Evolutionary conservation across 345 rosid genomes (phyloP).

Genomic region (Arabis hirsuta): DNA sequence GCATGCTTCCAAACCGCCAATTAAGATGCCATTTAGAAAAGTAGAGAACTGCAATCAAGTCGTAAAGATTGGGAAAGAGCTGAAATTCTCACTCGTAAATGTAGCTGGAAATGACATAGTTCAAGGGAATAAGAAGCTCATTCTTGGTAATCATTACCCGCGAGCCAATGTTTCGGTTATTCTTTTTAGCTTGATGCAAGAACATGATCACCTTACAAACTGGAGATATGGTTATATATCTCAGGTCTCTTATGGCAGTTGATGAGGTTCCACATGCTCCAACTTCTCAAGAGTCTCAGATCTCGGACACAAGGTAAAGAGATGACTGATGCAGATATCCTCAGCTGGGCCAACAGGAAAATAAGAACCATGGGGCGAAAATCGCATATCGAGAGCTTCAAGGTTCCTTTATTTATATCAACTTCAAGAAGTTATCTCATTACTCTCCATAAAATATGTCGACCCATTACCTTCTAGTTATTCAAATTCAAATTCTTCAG

Average conservation of each 20-base stretch:
- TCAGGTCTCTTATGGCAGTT: slow-evolving; percentile 93
- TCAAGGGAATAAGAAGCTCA: slow-evolving; percentile 94
- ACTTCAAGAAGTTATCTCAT: slow-evolving; percentile 2
- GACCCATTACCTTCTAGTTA: slow-evolving; percentile 10
- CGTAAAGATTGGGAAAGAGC: slow-evolving; percentile 69
- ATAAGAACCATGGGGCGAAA: slow-evolving; percentile 65
- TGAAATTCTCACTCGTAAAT: slow-evolving; percentile 84
- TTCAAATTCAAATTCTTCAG: slow-evolving; percentile 47
- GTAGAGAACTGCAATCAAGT: slow-evolving; percentile 98
- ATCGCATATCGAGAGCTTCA: slow-evolving; percentile 71
- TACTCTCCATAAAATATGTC: not conserved
- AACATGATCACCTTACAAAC: slow-evolving; percentile 20
- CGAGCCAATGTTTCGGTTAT: not conserved
- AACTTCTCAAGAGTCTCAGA: slow-evolving; percentile 82
- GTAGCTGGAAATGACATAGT: slow-evolving; percentile 92
- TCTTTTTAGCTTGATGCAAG: not conserved
- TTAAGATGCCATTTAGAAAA: slow-evolving; percentile 94
- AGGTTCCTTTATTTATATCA: slow-evolving; percentile 51
- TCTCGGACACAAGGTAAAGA: slow-evolving; percentile 78
- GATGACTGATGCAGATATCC: slow-evolving; percentile 74
- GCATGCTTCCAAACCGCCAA: slow-evolving; percentile 90
- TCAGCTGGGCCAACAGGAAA: slow-evolving; percentile 79
- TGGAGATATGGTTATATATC: slow-evolving; percentile 33
- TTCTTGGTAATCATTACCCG: slow-evolving; percentile 64
- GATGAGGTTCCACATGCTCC: slow-evolving; percentile 92